phyloP scores from a whole-genome alignment of 2,329 filamentous ascomycete genomes.

The Fusarium proliferatum region DNA sequence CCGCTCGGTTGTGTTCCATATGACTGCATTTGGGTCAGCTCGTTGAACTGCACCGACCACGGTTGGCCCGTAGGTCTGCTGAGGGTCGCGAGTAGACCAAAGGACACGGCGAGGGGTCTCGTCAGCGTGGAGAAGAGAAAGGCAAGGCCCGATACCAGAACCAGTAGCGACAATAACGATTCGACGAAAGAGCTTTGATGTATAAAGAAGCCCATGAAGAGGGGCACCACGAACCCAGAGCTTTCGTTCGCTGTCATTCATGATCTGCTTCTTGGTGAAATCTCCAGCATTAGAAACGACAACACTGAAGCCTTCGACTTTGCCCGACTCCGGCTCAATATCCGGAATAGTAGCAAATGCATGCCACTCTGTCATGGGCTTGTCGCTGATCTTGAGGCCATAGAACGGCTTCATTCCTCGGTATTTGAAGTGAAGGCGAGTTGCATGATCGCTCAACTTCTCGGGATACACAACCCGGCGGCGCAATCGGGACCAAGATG shows the following conservation, averaged over 20 bases:
- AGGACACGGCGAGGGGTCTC: conserved; percentile 14
- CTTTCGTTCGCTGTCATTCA: conserved; percentile 7
- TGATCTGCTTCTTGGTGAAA: conserved; percentile 19
- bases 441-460: conserved; percentile 17
- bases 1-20: conserved; percentile 17
- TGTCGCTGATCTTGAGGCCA: conserved; percentile 25
- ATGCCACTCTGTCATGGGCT: conserved; percentile 17
- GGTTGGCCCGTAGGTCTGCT: conserved; percentile 9
- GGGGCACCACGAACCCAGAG: conserved; percentile 17
- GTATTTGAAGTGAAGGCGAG: conserved; percentile 26
- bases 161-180: conserved; percentile 15
- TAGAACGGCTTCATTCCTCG: conserved; percentile 21
- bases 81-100: conserved; percentile 13
- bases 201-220: conserved; percentile 7
- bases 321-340: conserved; percentile 17
- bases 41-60: conserved; percentile 5
- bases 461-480: conserved; percentile 9
- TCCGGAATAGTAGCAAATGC: conserved; percentile 19
- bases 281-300: conserved; percentile 17
- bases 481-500: conserved; percentile 9
- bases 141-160: conserved; percentile 15
- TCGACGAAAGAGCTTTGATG: conserved; percentile 1
- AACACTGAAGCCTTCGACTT: conserved; percentile 10
- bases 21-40: conserved; percentile 13
- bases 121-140: conserved; percentile 2